A percentile compares a stretch with the other conserved stretches of the same genome.
phyloP scores from a whole-genome alignment of 495 filamentous ascomycete genomes.

The Neurospora tetrasperma region DNA sequence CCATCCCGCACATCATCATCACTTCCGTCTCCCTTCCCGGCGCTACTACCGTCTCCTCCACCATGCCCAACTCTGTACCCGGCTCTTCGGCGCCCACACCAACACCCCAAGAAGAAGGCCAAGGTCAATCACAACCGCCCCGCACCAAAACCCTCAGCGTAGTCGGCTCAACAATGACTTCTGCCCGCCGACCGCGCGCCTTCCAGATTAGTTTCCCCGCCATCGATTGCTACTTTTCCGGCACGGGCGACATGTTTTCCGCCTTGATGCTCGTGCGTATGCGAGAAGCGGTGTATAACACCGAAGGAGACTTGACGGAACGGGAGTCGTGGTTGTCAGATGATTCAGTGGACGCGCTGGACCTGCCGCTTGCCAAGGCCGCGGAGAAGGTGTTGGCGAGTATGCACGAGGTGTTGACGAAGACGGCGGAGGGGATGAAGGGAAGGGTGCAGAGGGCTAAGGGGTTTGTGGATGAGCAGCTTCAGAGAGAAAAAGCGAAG shows the following conservation, averaged over 20 bases:
- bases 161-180: conserved; percentile 65
- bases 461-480: conserved; percentile 13
- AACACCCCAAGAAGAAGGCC: neutral
- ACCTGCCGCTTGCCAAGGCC: conserved; percentile 73
- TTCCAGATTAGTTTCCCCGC: conserved; percentile 80
- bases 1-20: conserved; percentile 82
- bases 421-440: conserved; percentile 58
- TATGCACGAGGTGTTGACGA: conserved; percentile 77
- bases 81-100: neutral
- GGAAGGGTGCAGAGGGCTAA: conserved; percentile 23
- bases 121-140: neutral
- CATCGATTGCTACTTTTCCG: conserved; percentile 86
- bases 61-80: conserved; percentile 21
- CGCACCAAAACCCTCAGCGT: conserved; percentile 46
- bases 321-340: too few relatives aligned
- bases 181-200: conserved; percentile 53
- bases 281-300: conserved; percentile 56
- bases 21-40: conserved; percentile 56
- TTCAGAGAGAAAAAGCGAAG: conserved; percentile 9
- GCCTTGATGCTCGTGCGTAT: conserved; percentile 83
- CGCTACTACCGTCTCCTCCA: conserved; percentile 19
- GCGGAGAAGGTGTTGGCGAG: conserved; percentile 81
- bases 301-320: conserved; percentile 31
- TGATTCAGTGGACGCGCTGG: conserved; percentile 45
- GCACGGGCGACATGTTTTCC: conserved; percentile 97